Base-by-base conservation (phyloP, 192 early-diverging fungal species). In the Podila verticillata region DNA sequence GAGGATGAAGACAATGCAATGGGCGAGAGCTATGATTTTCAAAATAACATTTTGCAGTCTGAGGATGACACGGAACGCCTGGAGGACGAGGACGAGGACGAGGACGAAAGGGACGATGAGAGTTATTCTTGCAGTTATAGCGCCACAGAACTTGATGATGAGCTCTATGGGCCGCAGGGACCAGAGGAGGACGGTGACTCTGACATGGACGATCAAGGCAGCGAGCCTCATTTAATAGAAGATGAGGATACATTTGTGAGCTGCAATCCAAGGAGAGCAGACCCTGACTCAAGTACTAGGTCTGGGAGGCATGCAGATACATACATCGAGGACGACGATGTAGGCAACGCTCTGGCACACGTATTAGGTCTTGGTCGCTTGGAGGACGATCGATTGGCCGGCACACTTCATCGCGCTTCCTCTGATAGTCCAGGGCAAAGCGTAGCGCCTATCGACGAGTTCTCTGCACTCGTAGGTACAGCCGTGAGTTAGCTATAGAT, bases 21-120 rank as follows among this genome's bases (percentile, higher is more conserved):
- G 57, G 48, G 35, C 35, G 59, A 70, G 24, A 68, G 28, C 35
- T 60, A 44, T 68, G 26, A n/a, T 7, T 48, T 20, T 20, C 26
- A 56, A 28, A 63, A 72, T 28, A 57, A 49, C 24, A 48, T 30
- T 15, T 29, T 63, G 26, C 36, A 48, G 34, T 51, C 58, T 58
- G 48, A 57, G 17, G 31, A 49, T 30, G 68, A 70, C 59, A 26
- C 49, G 26, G 57, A 60, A 20, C 63, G 30, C 26, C n/a, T 65
- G 4, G 49, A 49, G 1, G 57, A 56, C 24, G 63, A 32, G 51
- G 71, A 73, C 7, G 39, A 65, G 7, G 71, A 65, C 4, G 44
- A 47, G 7, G 44, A 47, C 7, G 44, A 47, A 47, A 15, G 44
- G 24, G 51, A 24, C 2, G 51, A 54, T 2, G 63, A 59, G 35